Evolutionary conservation across 768 basidiomycete species (phyloP).

Genomic region (Psilocybe subaeruginosa): DNA sequence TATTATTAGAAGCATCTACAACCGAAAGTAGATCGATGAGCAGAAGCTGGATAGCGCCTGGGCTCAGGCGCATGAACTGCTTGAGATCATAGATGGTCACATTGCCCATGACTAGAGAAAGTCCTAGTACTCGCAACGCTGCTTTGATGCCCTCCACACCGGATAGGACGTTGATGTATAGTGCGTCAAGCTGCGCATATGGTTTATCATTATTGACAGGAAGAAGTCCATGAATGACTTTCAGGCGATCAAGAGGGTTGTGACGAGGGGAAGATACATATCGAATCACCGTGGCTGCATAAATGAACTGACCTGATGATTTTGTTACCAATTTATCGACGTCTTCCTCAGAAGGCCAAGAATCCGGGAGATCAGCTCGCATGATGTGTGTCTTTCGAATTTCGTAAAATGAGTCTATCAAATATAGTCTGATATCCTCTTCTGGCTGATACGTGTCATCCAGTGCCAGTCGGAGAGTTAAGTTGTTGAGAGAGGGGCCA

Average conservation of each 20-base stretch:
- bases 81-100: neutral
- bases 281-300: slow-evolving; percentile 7
- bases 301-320: neutral
- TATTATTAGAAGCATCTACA: neutral
- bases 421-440: slow-evolving; percentile 3
- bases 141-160: slow-evolving; percentile 1
- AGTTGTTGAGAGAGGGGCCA: neutral
- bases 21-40: neutral
- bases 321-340: slow-evolving; percentile 7
- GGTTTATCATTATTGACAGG: neutral
- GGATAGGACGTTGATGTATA: slow-evolving; percentile 13
- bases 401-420: neutral
- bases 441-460: slow-evolving; percentile 10
- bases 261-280: slow-evolving; percentile 1
- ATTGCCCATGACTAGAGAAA: neutral
- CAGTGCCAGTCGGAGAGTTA: neutral
- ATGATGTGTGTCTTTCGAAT: neutral
- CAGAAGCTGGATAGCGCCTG: neutral
- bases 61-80: neutral
- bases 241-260: slow-evolving; percentile 1
- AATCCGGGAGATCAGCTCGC: neutral
- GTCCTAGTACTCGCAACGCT: neutral
- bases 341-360: slow-evolving; percentile 5
- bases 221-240: slow-evolving; percentile 1
- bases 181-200: slow-evolving; percentile 10